Conservation (phyloP, 2,329 filamentous ascomycete genomes). For the Hysterium pulicare region DNA sequence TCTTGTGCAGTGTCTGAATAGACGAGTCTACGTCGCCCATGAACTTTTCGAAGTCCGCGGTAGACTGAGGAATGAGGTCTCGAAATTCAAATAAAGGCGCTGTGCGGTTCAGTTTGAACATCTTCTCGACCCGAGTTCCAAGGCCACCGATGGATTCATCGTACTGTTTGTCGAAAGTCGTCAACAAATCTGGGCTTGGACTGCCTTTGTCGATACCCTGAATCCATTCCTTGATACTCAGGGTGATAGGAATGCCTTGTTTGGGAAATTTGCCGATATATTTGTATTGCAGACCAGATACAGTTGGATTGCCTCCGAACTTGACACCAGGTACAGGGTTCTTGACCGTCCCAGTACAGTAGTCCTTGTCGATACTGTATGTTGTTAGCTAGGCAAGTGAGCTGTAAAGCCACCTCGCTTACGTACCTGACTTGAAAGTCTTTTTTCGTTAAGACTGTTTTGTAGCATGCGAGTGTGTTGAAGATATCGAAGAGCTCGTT, state of each 20-base stretch:
- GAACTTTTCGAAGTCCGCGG: constrained; percentile 7
- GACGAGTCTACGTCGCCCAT: constrained; percentile 10
- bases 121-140: constrained; percentile 11
- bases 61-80: constrained; percentile 6
- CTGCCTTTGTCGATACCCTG: constrained; percentile 9
- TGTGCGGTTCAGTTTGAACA: constrained; percentile 10
- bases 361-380: constrained; percentile 13
- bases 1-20: constrained; percentile 9
- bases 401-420: constrained; percentile 2
- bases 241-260: constrained; percentile 3
- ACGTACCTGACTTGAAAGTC: constrained; percentile 2
- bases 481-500: constrained; percentile 13
- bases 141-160: constrained; percentile 15
- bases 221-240: constrained; percentile 16
- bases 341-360: constrained; percentile 10
- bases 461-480: constrained; percentile 17
- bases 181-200: constrained; percentile 3
- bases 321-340: constrained; percentile 8
- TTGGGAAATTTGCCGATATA: constrained; percentile 1
- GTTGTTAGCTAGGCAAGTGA: constrained; percentile 9
- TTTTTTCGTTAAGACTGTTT: constrained; percentile 1
- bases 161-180: constrained; percentile 9
- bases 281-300: constrained; percentile 3
- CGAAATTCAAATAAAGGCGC: constrained; percentile 20
- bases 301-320: too few species aligned